Conservation (phyloP, 2,329 filamentous ascomycete species). For the Fusarium circinatum region DNA sequence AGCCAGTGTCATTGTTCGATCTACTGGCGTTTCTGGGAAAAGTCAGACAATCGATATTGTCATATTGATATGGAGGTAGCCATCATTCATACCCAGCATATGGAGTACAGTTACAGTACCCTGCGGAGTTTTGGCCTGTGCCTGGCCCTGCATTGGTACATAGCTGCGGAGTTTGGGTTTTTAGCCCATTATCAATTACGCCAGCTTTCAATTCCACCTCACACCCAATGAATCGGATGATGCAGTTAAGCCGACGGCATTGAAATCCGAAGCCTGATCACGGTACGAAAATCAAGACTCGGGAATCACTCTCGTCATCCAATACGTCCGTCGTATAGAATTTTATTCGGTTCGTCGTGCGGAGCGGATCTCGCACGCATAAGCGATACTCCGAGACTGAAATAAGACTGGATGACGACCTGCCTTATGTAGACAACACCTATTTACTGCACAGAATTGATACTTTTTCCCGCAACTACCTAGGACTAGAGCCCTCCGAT, state of each 20-base stretch:
- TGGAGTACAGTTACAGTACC: background rate
- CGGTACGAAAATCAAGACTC: slow-evolving; percentile 14
- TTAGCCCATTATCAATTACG: background rate
- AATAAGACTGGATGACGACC: background rate
- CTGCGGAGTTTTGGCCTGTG: slow-evolving; percentile 30
- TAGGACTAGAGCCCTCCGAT: background rate
- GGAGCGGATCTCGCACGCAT: slow-evolving; percentile 13
- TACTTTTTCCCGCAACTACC: background rate
- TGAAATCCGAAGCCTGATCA: background rate
- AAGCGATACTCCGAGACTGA: background rate
- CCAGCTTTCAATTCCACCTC: background rate
- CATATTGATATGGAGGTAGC: background rate
- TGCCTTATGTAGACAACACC: background rate
- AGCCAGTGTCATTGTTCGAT: background rate
- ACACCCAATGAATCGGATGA: slow-evolving; percentile 7
- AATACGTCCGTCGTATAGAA: background rate
- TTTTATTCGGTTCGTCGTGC: slow-evolving; percentile 20
- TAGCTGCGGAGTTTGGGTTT: slow-evolving; percentile 32
- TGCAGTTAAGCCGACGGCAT: slow-evolving; percentile 36
- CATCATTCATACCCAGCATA: background rate
- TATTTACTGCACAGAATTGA: background rate
- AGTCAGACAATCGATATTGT: background rate
- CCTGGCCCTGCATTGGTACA: slow-evolving; percentile 9
- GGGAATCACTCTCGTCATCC: background rate
- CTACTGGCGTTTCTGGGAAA: background rate